These are phyloP conservation scores for Udeniomyces megalosporus DNA, from an alignment of 768 basidiomycete genomes.

Conservation along the genomic window DNA sequence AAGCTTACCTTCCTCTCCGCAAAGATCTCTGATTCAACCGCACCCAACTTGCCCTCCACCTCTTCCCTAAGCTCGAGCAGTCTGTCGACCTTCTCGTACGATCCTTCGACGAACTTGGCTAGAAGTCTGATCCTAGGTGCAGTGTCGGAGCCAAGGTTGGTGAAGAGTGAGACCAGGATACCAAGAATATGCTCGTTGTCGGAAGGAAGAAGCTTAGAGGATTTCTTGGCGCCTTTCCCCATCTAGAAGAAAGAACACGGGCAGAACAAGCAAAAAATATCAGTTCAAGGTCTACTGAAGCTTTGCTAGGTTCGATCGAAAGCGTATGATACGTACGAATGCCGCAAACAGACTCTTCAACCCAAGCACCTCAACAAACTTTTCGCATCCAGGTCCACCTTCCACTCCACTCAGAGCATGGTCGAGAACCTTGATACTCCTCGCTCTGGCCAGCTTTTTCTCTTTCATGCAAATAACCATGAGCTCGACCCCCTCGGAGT, in stretches of 20 bases:
- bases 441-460: conserved; percentile 59
- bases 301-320: too few relatives aligned
- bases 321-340: conserved; percentile 54
- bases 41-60: conserved; percentile 44
- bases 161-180: conserved; percentile 70
- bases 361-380: conserved; percentile 73
- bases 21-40: conserved; percentile 50
- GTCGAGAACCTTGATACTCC: conserved; percentile 72
- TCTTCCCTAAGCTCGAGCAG: conserved; percentile 70
- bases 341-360: conserved; percentile 77
- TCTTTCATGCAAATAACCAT: conserved; percentile 98
- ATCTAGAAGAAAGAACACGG: neutral
- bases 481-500: conserved; percentile 81
- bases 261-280: too few relatives aligned
- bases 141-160: conserved; percentile 73
- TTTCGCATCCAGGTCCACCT: conserved; percentile 54
- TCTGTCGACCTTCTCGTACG: conserved; percentile 90
- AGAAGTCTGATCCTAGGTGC: conserved; percentile 61
- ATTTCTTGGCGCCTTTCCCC: conserved; percentile 13
- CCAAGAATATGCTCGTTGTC: conserved; percentile 77
- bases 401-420: conserved; percentile 69
- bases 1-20: conserved; percentile 47
- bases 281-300: too few relatives aligned
- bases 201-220: conserved; percentile 39
- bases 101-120: conserved; percentile 80